These are phyloP conservation scores for Megacollybia marginata DNA, from an alignment of 768 basidiomycete species.

Conservation along the genomic window DNA sequence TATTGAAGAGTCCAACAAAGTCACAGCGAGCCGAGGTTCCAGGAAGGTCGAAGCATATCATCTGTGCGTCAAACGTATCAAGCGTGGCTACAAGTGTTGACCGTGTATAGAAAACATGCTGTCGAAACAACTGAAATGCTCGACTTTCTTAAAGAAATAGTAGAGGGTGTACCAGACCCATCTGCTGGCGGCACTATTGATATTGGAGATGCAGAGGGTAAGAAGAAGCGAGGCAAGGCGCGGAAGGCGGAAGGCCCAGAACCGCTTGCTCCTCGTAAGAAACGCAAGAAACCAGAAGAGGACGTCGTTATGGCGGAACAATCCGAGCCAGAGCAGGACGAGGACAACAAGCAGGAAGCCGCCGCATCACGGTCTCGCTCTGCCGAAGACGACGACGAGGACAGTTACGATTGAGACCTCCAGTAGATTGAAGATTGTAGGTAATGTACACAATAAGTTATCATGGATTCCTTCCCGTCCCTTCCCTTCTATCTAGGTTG, in stretches of 20 bases:
- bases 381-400: background rate
- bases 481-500: too few relatives aligned
- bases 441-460: too few relatives aligned
- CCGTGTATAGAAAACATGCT: conserved; percentile 71
- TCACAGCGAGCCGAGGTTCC: conserved; percentile 69
- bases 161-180: conserved; percentile 80
- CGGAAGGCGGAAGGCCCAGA: conserved; percentile 36
- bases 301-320: background rate
- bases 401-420: background rate
- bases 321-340: background rate
- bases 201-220: conserved; percentile 39
- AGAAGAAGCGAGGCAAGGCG: conserved; percentile 54
- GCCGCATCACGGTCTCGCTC: conserved; percentile 1
- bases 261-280: conserved; percentile 34
- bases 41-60: conserved; percentile 93
- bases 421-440: too few relatives aligned
- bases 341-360: background rate
- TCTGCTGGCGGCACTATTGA: conserved; percentile 76
- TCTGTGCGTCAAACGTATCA: conserved; percentile 50
- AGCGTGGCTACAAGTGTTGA: background rate
- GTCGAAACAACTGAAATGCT: conserved; percentile 82
- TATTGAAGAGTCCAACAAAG: conserved; percentile 74
- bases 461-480: too few relatives aligned
- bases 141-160: conserved; percentile 92
- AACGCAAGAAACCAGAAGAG: conserved; percentile 34